phyloP scores from a whole-genome alignment of 2,329 filamentous ascomycete species.

The Thermomyces lanuginosus region DNA sequence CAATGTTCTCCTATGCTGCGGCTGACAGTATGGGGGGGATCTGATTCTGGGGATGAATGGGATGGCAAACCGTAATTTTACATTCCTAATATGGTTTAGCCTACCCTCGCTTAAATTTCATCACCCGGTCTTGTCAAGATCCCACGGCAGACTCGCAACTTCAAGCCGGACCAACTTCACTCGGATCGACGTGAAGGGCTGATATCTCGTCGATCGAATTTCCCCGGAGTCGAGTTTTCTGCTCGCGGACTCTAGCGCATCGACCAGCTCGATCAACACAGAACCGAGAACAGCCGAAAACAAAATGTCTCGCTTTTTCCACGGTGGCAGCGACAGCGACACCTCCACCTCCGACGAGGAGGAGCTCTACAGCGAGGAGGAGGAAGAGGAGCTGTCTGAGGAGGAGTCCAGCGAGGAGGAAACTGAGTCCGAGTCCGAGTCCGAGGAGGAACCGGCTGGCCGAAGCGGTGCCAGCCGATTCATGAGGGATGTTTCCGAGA shows the following conservation, averaged over 20 bases:
- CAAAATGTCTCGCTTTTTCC: constrained; percentile 94
- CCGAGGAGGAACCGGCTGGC: constrained; percentile 39
- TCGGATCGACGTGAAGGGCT: too few species aligned
- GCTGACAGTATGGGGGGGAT: too few species aligned
- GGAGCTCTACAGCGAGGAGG: constrained; percentile 72
- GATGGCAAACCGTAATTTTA: too few species aligned
- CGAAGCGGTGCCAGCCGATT: constrained; percentile 64
- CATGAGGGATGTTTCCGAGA: constrained; percentile 62
- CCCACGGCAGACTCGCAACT: constrained; percentile 13
- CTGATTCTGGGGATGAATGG: too few species aligned
- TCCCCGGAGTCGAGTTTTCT: neutral
- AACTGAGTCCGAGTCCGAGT: constrained; percentile 35
- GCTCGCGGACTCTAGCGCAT: neutral
- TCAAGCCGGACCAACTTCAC: too few species aligned
- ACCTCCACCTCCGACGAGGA: constrained; percentile 88
- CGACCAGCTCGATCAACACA: neutral
- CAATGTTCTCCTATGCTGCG: too few species aligned
- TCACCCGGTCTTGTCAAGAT: constrained; percentile 20
- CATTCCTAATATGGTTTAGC: constrained; percentile 21
- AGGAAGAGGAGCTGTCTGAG: constrained; percentile 44
- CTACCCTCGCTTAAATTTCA: constrained; percentile 31
- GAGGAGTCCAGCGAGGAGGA: constrained; percentile 41
- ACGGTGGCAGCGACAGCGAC: constrained; percentile 89
- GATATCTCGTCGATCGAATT: neutral
- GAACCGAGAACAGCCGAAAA: constrained; percentile 9